Evolutionary conservation across 805 yeast species (phyloP).

Genomic region (Diddensiella transvaalensis): DNA sequence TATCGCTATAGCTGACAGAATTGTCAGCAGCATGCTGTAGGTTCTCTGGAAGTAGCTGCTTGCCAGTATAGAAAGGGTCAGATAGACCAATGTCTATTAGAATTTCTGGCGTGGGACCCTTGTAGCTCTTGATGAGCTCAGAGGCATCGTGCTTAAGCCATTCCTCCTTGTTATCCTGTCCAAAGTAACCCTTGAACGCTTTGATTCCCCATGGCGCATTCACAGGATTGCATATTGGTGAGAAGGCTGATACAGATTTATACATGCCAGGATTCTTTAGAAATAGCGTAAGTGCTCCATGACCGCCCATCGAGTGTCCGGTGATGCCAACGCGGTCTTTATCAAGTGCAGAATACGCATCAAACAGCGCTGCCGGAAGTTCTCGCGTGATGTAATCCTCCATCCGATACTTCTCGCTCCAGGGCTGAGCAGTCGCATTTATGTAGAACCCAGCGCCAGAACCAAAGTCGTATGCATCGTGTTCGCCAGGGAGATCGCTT

Average conservation of each 20-base stretch:
- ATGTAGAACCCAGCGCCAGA: conserved; percentile 94
- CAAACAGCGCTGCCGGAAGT: conserved; percentile 51
- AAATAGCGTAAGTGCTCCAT: conserved; percentile 76
- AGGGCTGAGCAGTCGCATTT: conserved; percentile 74
- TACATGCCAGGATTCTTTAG: conserved; percentile 68
- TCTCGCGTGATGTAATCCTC: conserved; percentile 77
- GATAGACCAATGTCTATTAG: conserved; percentile 78
- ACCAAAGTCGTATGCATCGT: conserved; percentile 86
- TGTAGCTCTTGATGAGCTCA: conserved; percentile 56
- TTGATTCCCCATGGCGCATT: conserved; percentile 84
- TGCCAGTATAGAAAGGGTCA: conserved; percentile 64
- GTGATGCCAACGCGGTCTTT: conserved; percentile 60
- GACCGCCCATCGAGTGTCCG: conserved; percentile 99
- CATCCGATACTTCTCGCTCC: conserved; percentile 76
- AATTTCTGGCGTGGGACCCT: conserved; percentile 54
- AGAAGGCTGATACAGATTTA: conserved; percentile 80
- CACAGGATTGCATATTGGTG: conserved; percentile 83
- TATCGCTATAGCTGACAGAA: conserved; percentile 55
- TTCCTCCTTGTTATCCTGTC: conserved; percentile 44
- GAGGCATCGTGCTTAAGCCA: conserved; percentile 89
- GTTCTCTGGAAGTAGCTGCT: conserved; percentile 73
- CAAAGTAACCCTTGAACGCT: conserved; percentile 76
- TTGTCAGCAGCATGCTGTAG: conserved; percentile 58
- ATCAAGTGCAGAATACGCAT: conserved; percentile 43
- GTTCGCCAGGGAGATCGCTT: conserved; percentile 69